Conservation (phyloP, 768 basidiomycete species). For the Lyophyllum semitale region DNA sequence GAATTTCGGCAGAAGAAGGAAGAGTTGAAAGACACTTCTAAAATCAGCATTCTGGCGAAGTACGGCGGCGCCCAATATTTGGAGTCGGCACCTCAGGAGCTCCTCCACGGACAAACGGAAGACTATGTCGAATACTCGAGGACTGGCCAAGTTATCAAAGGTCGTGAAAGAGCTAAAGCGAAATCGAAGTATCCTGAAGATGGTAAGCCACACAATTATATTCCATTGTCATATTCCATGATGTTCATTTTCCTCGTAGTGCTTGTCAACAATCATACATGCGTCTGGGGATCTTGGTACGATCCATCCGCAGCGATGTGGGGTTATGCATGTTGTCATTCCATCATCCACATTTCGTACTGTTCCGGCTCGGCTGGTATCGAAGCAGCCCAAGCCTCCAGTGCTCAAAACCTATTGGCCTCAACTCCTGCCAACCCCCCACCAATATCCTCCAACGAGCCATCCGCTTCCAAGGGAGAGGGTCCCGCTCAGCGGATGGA, state of each 20-base stretch:
- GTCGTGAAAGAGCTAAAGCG: constrained; percentile 84
- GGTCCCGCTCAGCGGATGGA: constrained; percentile 45
- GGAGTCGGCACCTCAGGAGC: constrained; percentile 85
- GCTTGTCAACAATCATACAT: constrained; percentile 88
- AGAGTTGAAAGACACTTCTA: constrained; percentile 82
- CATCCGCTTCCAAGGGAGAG: constrained; percentile 25
- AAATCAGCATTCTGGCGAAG: constrained; percentile 86
- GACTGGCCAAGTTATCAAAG: constrained; percentile 88
- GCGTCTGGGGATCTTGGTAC: constrained; percentile 99
- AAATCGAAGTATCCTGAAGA: constrained; percentile 96
- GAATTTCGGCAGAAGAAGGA: constrained; percentile 95
- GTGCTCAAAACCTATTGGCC: constrained; percentile 65
- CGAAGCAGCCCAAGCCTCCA: constrained; percentile 74
- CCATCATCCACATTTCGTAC: constrained; percentile 81
- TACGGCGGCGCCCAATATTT: constrained; percentile 96
- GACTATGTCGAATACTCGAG: constrained; percentile 97
- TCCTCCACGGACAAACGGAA: constrained; percentile 95
- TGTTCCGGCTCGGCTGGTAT: constrained; percentile 89
- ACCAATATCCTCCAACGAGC: constrained; percentile 18
- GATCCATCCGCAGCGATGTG: constrained; percentile 67
- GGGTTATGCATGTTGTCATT: constrained; percentile 97
- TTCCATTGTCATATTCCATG: neutral
- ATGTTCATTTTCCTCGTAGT: constrained; percentile 46
- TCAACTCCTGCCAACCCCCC: constrained; percentile 34
- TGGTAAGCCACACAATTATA: constrained; percentile 51